Evolutionary conservation across 768 basidiomycete genomes (phyloP).

Genomic region (Candolleomyces aberdarensis): DNA sequence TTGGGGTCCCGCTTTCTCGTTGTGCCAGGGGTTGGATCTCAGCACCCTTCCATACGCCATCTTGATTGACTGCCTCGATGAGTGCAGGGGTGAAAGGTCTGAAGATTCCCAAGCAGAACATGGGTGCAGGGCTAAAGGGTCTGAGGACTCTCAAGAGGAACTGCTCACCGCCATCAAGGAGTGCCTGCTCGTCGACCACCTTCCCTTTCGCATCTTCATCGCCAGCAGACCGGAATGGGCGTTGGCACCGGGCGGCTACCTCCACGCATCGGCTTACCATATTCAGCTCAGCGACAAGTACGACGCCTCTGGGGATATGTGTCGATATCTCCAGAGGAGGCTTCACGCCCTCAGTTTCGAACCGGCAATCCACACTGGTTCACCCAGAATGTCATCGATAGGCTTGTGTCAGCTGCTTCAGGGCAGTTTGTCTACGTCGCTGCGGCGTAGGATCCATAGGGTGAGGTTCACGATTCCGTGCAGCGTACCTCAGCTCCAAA

Average conservation of each 20-base stretch:
- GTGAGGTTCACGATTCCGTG: no score
- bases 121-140: no score
- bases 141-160: no score
- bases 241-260: neutral
- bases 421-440: constrained; percentile 4
- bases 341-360: neutral
- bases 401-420: neutral
- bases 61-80: no score
- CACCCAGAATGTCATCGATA: neutral
- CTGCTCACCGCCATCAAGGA: no score
- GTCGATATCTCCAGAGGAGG: neutral
- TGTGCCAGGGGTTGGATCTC: neutral
- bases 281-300: neutral
- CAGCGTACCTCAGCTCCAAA: no score
- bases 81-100: no score
- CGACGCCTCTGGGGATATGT: neutral
- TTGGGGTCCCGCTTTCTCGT: no score
- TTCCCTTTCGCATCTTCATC: neutral
- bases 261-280: neutral
- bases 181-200: constrained; percentile 18
- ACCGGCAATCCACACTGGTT: neutral
- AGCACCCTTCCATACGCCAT: neutral
- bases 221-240: neutral
- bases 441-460: no score
- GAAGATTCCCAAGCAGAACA: no score